Base-by-base conservation (phyloP, 2,329 filamentous ascomycete species). In the Colletotrichum tropicale region DNA sequence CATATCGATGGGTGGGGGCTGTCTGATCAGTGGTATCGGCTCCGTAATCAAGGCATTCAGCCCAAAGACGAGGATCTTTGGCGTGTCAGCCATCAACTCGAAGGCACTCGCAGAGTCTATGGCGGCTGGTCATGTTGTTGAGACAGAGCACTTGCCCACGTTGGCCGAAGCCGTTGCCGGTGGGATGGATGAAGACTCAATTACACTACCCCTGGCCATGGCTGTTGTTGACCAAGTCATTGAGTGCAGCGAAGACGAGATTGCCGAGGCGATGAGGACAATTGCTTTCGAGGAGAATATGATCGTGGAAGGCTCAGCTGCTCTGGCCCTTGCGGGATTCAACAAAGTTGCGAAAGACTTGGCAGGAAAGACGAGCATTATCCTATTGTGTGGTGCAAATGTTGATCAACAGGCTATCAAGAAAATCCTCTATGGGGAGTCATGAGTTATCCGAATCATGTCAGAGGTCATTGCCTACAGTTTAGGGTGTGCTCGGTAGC, bases 101-200 rank as follows among this genome's bases (percentile, higher is more conserved):
- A 79, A 74, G 52, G 71, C 79, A 4, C 64, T 80, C 2, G 79
- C 79, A 5, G 78, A 61, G 26, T 79, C 79, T 1, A 80, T 80
- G 68, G 60, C 15, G 1, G 78, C 76, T 1, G 79, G 78, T 0
- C 75, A 66, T 4, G 78, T 80, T 8, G 73, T 80, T 1, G 78
- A 79, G 64, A 80, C 79, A 16, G 76, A 80, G 30, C 79, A 80
- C 9, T 43, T 76, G 24, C 72, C 74, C 7, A 80, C 79, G 3
- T 34, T 80, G 60, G 79, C 78, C 4, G 79, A 80, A 55, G 79
- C 79, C 1, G 79, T 80, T 16, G 78, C 79, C 6, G 79, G 79
- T 6, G 79, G 79, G 3, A 78, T 80, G 15, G 79, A 80, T 38
- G 70, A 78, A 24, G 78, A 80, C 34, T 73, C 77, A 10, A 78